Evolutionary conservation across 495 filamentous ascomycete genomes (phyloP).

Genomic region (Bombardia bombarda): DNA sequence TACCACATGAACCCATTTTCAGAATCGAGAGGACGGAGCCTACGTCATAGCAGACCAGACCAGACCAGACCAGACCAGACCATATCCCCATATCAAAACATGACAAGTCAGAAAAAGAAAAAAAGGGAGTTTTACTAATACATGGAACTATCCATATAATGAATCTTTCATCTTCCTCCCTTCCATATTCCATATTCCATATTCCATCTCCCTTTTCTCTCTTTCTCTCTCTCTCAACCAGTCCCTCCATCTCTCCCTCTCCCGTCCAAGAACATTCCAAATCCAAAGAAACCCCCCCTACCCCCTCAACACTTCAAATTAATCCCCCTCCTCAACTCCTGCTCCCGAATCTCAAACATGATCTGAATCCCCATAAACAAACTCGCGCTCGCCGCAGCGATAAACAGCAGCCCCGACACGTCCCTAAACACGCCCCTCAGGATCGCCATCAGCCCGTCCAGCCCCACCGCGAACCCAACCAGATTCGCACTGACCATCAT

Average conservation of each 20-base stretch:
- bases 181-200: background rate
- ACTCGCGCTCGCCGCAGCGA: conserved; percentile 56
- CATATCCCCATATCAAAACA: too few species aligned
- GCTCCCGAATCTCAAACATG: conserved; percentile 93
- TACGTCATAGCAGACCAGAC: too few species aligned
- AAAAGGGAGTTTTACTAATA: too few species aligned
- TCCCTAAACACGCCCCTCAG: conserved; percentile 65
- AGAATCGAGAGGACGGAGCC: too few species aligned
- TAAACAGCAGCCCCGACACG: conserved; percentile 62
- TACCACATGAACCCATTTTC: too few species aligned
- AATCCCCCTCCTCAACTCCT: conserved; percentile 73
- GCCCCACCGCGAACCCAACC: conserved; percentile 85
- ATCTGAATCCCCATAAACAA: conserved; percentile 84
- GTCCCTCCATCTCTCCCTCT: too few species aligned
- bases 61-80: too few species aligned
- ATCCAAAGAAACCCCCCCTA: too few species aligned
- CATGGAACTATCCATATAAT: background rate
- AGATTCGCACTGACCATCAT: conserved; percentile 97
- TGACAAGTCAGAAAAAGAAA: too few species aligned
- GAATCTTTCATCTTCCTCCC: background rate
- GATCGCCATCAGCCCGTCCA: conserved; percentile 78
- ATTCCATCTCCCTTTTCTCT: background rate
- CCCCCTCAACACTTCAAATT: conserved; percentile 87
- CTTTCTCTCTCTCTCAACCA: background rate
- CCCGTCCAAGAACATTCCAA: too few species aligned